Evolutionary conservation across 2,329 filamentous ascomycete genomes (phyloP).

Genomic region (Hypoxylon sp.): DNA sequence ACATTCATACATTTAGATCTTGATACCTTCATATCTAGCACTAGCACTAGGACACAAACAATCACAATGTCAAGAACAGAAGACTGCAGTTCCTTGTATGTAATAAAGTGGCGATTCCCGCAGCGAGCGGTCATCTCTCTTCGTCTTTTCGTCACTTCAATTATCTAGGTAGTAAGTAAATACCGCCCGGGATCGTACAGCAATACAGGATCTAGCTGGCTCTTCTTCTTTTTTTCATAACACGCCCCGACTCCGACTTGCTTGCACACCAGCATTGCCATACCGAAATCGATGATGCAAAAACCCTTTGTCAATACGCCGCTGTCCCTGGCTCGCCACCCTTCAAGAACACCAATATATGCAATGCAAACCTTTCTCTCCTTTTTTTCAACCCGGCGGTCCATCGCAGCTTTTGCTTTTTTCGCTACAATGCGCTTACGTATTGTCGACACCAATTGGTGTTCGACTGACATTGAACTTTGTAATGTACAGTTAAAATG

Average conservation of each 20-base stretch:
- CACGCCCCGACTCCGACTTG: constrained; percentile 24
- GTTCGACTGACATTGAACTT: constrained; percentile 8
- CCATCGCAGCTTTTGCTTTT: constrained; percentile 8
- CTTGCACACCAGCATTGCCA: constrained; percentile 13
- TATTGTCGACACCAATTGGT: constrained; percentile 5
- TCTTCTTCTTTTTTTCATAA: constrained; percentile 23
- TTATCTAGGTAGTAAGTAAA: constrained; percentile 31
- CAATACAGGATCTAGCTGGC: constrained; percentile 31
- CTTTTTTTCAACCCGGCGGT: constrained; percentile 2
- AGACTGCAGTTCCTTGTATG: background rate
- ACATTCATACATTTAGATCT: background rate
- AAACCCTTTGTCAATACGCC: constrained; percentile 27
- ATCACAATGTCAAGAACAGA: background rate
- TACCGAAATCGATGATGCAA: constrained; percentile 38
- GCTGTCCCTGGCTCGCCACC: constrained; percentile 12
- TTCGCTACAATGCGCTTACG: constrained; percentile 18
- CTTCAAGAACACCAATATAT: constrained; percentile 37
- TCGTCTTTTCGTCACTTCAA: constrained; percentile 39
- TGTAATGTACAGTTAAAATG: constrained; percentile 27
- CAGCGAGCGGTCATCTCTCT: constrained; percentile 31
- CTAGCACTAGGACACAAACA: too few relatives aligned
- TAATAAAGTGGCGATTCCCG: constrained; percentile 41
- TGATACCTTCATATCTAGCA: background rate
- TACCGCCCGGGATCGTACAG: constrained; percentile 25
- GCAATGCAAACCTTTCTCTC: constrained; percentile 34